These are phyloP conservation scores for Penicillium sp. DNA, from an alignment of 2,329 filamentous ascomycete genomes.

Conservation along the genomic window DNA sequence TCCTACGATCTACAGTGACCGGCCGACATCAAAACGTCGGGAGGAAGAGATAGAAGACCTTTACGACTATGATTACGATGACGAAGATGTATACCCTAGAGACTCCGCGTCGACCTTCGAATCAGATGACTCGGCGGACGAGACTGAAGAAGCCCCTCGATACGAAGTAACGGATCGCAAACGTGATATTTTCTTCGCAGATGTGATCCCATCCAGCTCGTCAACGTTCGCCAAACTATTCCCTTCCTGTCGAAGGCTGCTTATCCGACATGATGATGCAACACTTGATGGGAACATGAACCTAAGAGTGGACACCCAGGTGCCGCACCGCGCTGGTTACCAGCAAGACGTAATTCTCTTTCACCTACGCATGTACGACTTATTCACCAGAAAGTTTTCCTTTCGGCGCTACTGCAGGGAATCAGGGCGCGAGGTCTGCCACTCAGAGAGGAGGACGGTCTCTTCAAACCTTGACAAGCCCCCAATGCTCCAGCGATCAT, in stretches of 20 bases:
- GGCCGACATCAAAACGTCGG: constrained; percentile 31
- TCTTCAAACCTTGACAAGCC: constrained; percentile 58
- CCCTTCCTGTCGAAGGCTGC: constrained; percentile 78
- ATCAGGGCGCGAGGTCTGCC: constrained; percentile 91
- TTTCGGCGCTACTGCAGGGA: constrained; percentile 89
- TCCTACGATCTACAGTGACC: constrained; percentile 44
- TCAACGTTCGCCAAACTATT: constrained; percentile 84
- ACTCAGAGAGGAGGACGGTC: constrained; percentile 69
- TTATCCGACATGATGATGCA: constrained; percentile 87
- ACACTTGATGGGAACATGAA: constrained; percentile 97
- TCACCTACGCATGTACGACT: constrained; percentile 92
- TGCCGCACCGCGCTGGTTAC: constrained; percentile 60
- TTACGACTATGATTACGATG: constrained; percentile 28
- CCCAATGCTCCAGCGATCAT: constrained; percentile 61
- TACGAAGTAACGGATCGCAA: constrained; percentile 56
- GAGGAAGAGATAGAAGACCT: constrained; percentile 21
- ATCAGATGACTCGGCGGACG: constrained; percentile 71
- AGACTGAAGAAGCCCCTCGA: constrained; percentile 54
- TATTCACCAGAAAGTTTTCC: constrained; percentile 85
- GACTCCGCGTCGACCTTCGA: constrained; percentile 79
- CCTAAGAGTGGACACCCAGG: constrained; percentile 80
- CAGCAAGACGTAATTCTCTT: constrained; percentile 78
- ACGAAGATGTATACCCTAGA: constrained; percentile 34
- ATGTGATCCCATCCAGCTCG: constrained; percentile 77
- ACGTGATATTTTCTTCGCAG: constrained; percentile 66